A percentile compares a stretch with the other conserved stretches of the same genome.
Conservation (phyloP, 306 rosid species). For the Lathyrus sativus region DNA sequence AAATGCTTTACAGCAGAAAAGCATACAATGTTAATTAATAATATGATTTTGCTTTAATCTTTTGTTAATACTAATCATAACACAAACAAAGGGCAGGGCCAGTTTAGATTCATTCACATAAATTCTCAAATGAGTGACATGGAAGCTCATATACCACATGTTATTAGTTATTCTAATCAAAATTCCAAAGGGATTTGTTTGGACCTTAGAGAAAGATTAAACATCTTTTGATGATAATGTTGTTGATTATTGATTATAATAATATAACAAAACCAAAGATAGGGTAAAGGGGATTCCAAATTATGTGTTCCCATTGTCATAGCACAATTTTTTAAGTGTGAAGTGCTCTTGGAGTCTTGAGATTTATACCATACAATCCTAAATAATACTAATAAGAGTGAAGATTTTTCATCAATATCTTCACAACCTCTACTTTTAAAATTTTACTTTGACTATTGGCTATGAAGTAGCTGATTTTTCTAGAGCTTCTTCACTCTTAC, state of each 20-base stretch:
- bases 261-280: slow-evolving; percentile 23
- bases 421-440: slow-evolving; percentile 39
- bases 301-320: slow-evolving; percentile 29
- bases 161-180: slow-evolving; percentile 41
- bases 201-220: slow-evolving; percentile 28
- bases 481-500: slow-evolving; percentile 9
- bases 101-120: slow-evolving; percentile 34
- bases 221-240: slow-evolving; percentile 37
- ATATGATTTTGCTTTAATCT: slow-evolving; percentile 18
- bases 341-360: slow-evolving; percentile 34
- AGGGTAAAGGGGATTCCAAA: slow-evolving; percentile 45
- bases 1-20: slow-evolving; percentile 38
- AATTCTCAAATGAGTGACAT: slow-evolving; percentile 32
- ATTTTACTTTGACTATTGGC: slow-evolving; percentile 30
- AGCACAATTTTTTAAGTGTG: slow-evolving; percentile 31
- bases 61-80: slow-evolving; percentile 14
- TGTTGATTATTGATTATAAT: slow-evolving; percentile 15
- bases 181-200: slow-evolving; percentile 28
- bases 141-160: slow-evolving; percentile 37
- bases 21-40: slow-evolving; percentile 13
- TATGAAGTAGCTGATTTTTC: slow-evolving; percentile 21
- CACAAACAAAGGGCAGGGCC: slow-evolving; percentile 30
- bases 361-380: slow-evolving; percentile 23
- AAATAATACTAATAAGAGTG: slow-evolving; percentile 31
- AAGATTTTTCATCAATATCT: slow-evolving; percentile 2